Evolutionary conservation across 176 grass and related monocot genomes (phyloP).

Genomic region (Chloris gayana): DNA sequence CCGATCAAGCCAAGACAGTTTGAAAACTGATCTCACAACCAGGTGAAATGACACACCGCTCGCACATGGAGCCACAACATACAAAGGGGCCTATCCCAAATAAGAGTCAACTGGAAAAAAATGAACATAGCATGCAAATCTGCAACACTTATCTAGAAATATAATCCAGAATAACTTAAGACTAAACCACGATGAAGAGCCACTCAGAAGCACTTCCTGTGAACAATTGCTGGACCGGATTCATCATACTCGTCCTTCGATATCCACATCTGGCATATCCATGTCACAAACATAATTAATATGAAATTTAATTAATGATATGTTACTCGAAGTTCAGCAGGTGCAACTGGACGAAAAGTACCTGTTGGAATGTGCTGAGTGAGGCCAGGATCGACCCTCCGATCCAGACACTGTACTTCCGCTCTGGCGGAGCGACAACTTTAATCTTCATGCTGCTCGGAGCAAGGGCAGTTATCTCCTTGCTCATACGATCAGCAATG

Average conservation of each 20-base stretch:
- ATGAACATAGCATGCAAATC: constrained; percentile 38
- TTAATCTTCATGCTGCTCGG: constrained; percentile 80
- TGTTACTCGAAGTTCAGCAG: not conserved
- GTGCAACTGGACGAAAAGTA: constrained; percentile 5
- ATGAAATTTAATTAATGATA: not conserved
- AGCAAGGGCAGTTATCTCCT: constrained; percentile 76
- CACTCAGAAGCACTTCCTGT: constrained; percentile 79
- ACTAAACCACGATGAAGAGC: not conserved
- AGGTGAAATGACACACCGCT: not conserved
- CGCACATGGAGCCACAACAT: constrained; percentile 25
- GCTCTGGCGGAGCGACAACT: constrained; percentile 65
- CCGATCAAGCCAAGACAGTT: constrained; percentile 42
- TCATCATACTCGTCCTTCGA: constrained; percentile 80
- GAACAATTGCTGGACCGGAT: constrained; percentile 67
- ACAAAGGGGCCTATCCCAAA: constrained; percentile 1
- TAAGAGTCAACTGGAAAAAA: constrained; percentile 18
- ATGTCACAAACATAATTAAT: constrained; percentile 22
- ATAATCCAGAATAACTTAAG: constrained; percentile 20
- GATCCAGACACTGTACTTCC: constrained; percentile 85
- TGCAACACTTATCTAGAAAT: constrained; percentile 49
- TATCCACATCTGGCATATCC: constrained; percentile 68
- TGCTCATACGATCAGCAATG: constrained; percentile 87
- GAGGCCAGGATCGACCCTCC: constrained; percentile 80
- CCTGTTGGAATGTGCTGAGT: constrained; percentile 83
- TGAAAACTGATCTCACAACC: constrained; percentile 29